Evolutionary conservation across 768 basidiomycete genomes (phyloP), one percentile per base, ranked within the genome.

Genomic region (Tephrocybe sp.): DNA sequence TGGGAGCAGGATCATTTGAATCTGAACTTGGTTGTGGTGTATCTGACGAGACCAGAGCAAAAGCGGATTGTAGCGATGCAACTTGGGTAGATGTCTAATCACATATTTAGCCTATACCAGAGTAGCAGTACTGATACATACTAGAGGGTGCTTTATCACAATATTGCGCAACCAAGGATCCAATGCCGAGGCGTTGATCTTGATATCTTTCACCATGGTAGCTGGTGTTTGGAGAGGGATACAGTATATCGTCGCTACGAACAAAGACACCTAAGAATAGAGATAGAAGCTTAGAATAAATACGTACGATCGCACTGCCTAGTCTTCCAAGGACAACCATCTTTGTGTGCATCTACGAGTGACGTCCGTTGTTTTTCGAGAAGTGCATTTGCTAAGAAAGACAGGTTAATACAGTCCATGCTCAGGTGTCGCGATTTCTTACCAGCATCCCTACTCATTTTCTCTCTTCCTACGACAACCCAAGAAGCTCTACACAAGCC

Each of bases 241-340:
- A 47, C 86, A 83, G 59, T 90, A 90, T 47, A 92, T 82, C 0
- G 84, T 83, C 39, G 77, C 88, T 78, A 34, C 4, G 39, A 41
- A 26, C 4, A 26, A 26, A 26, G 36, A 35, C 14, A 14, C 16
- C 22, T 49, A n/a, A 52, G 48, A 45, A 31, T 19, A 17, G 10
- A 8, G 32, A 12, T 8, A 11, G 30, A 38, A 12, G 23, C 23
- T 56, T 12, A 45, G 6, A 34, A 51, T 13, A 2, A 53, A 30
- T 32, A 65, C 82, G 54, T 60, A 92, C 90, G 70, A 65, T 91
- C 87, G 57, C 90, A 92, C 63, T 92, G 91, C 49, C 81, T 78
- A 44, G 76, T 72, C 64, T 80, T 88, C 91, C 91, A 93, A 2
- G 91, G 90, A 61, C 91, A 93, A 0, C 87, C 87, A 39, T 82